Evolutionary conservation across 2,329 filamentous ascomycete genomes (phyloP), one percentile per base, ranked within the genome.

Genomic region (Truncatella angustata): DNA sequence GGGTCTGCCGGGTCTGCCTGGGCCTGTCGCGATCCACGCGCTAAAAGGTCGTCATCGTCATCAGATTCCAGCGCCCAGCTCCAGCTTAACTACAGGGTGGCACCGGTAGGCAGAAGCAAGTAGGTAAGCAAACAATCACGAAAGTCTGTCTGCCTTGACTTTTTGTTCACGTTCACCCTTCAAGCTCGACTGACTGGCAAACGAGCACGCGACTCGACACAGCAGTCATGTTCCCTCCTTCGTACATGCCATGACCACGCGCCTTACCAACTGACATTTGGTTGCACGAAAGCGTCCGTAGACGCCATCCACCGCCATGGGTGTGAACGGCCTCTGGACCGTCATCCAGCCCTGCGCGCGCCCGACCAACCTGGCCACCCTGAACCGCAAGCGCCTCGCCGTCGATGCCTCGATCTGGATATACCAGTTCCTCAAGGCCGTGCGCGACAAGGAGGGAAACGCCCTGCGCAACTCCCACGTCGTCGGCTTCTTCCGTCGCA

Each of bases 391-490:
- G 73, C 91, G 94, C 14, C 87, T 99, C 46, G 95, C 94, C 43
- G 91, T 99, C 60, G 94, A 99, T 73, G 94, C 95, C 53, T 97
- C 92, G 11, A 99, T 99, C 68, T 99, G 94, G 94, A 97, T 99
- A 63, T 99, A 99, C 78, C 94, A 99, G 67, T 99, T 99, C 66
- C 84, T 99, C 63, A 99, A 99, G 75, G 94, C 95, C 9, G 94
- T 99, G 10, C 92, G 94, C 63, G 94, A 99, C 73, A 97, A 97
- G 66, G 94, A 99, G 72, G 94, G 94, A 50, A 96, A 99, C 66
- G 94, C 94, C 1, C 79, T 99, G 49, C 90, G 92, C 58, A 99
- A 97, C 74, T 93, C 90, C 26, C 94, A 99, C 66, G 84, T 99
- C 32, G 90, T 99, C 39, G 94, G 95, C 35, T 99, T 99, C 82